Base-by-base conservation (phyloP, 768 basidiomycete genomes). In the Russula emetica region DNA sequence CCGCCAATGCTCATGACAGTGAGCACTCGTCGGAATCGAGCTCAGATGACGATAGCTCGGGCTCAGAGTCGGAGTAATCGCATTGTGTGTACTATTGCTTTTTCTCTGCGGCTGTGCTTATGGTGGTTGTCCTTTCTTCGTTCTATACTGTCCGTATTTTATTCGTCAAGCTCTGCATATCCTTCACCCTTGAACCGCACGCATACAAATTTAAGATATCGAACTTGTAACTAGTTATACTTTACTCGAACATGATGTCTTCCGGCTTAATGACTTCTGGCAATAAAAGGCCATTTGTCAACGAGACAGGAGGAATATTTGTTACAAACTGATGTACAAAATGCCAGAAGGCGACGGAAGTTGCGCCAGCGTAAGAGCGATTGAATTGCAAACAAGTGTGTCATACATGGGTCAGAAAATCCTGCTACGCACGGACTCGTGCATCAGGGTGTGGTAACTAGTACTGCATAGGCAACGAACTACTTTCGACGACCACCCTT, bases 21-120 rank as follows among this genome's bases (percentile, higher is more conserved):
- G 90, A 90, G 60, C 85, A 80, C 70, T 90, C 87, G 22, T 89
- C 88, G 55, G 90, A 92, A 73, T 87, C 88, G 11, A 90, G 88
- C 75, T 86, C 85, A 50, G 87, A 82, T 53, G 87, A 82, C 50
- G 89, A 90, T 64, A 90, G 88, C 73, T 92, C 90, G 59, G 90
- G 84, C 68, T 91, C 87, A 71, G 90, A 92, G 70, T 90, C 90
- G 26, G 90, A 92, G 74, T 92, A 78, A 85, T 34, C n/a, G 45
- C 61, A 14, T n/a, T 10, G 14, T 40, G 45, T 58, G 40, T 22
- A 16, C 58, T 55, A 18, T 28, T 54, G 7, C 58, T 22, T 53
- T n/a, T 36, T 30, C 11, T 34, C 26, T 40, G 7, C 38, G 42
- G 45, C 24, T 40, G 44, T 52, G 59, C 55, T 69, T 69, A 57